Base-by-base conservation (phyloP, 2,329 filamentous ascomycete genomes). In the Stachybotrys chlorohalonatus region DNA sequence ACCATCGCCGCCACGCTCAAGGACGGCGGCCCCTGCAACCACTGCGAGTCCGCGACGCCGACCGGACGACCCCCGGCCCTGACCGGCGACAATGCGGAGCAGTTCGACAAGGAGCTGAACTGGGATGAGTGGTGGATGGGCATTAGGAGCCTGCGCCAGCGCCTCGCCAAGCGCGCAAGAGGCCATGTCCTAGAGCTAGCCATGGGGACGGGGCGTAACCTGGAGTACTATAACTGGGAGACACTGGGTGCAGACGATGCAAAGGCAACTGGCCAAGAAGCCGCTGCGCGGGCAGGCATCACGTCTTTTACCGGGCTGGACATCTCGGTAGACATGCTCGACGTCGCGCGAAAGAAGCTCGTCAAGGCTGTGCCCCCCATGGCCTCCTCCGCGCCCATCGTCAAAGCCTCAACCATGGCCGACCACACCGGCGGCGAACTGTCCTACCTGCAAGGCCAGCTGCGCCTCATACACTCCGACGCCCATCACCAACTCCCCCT, bases 101-200 rank as follows among this genome's bases (percentile, higher is more conserved):
- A 76, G 47, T 86, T 86, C 64, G 83, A 86, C 68, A 70, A 72
- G 54, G 76, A 77, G 56, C 79, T 86, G 45, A 75, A 84, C 63
- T 69, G 75, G 60, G 77, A 78, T 5, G 83, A 86, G 66, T 74
- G 71, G 66, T 71, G 79, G 60, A 79, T 79, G 72, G 82, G 83
- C 51, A 75, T 85, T 59, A 75, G 71, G 6, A 68, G 66, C 16
- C 67, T 84, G 52, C 76, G 83, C 11, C 70, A 70, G 52, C 68
- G 70, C 24, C 69, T 86, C 31, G 78, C 77, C 1, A 62, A 66
- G 11, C 65, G 68, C 36, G 82, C 78, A 6, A 65, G 64, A 0
- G 83, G 83, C 2, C 72, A 83, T 64, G 83, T 86, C 11, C 74
- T 85, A 36, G 83, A 86, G 66, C 73, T 86, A 11, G 82, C 82